Percentiles rank a stretch among this genome's conserved stretches.
These are phyloP conservation scores for Asterochloris erici DNA, from an alignment of 139 green algal species.

Conservation along the genomic window DNA sequence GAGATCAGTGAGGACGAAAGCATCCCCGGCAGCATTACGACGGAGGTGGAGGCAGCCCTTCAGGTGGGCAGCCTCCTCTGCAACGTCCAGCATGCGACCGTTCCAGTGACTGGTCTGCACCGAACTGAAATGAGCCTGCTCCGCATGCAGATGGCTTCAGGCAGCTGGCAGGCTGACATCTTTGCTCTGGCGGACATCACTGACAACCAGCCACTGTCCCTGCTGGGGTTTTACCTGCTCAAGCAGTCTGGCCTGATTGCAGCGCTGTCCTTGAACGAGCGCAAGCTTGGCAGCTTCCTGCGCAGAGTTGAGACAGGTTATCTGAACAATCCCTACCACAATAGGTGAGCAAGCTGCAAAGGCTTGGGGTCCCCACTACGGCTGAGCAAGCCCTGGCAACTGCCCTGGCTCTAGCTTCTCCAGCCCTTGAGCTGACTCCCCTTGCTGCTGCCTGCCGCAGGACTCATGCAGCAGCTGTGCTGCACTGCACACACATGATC, in stretches of 20 bases:
- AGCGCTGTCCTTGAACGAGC: constrained; percentile 2
- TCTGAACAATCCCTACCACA: constrained; percentile 12
- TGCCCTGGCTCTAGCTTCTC: neutral
- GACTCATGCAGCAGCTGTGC: constrained; percentile 7
- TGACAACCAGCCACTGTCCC: neutral
- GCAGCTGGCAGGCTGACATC: constrained; percentile 17
- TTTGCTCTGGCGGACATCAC: constrained; percentile 19
- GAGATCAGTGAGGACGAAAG: too few relatives aligned
- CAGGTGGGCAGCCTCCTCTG: too few relatives aligned
- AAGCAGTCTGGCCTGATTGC: constrained; percentile 15
- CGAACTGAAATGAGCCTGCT: neutral
- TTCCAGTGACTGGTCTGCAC: too few relatives aligned
- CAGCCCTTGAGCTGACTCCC: neutral
- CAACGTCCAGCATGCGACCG: too few relatives aligned
- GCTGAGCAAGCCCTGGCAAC: neutral
- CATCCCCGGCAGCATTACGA: too few relatives aligned
- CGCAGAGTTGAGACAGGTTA: constrained; percentile 14
- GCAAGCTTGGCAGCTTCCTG: constrained; percentile 8
- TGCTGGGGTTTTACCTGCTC: constrained; percentile 9
- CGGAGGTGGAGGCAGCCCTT: too few relatives aligned
- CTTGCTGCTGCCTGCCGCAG: neutral
- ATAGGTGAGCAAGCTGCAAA: neutral
- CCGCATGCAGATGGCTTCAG: constrained; percentile 1
- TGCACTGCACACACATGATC: constrained; percentile 14
- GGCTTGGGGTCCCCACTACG: neutral